phyloP scores from a whole-genome alignment of 768 basidiomycete genomes.

The Neoboletus subvelutipes region DNA sequence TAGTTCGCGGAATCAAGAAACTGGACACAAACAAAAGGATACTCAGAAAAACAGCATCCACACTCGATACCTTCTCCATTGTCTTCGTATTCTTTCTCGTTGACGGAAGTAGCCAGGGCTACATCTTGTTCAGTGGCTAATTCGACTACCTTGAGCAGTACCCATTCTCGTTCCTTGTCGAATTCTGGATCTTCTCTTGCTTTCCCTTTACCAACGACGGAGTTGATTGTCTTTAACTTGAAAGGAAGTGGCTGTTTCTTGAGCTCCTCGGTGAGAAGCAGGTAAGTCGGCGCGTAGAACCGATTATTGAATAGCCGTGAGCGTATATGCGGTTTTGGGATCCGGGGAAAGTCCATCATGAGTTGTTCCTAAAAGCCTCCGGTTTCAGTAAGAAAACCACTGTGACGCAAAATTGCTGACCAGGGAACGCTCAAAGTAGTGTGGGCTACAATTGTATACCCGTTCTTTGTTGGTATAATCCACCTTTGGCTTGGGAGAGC shows the following conservation, averaged over 20 bases:
- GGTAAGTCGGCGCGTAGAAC: conserved; percentile 68
- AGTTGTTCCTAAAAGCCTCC: conserved; percentile 46
- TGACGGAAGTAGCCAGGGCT: conserved; percentile 32
- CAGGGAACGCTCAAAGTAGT: conserved; percentile 53
- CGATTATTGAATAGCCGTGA: conserved; percentile 35
- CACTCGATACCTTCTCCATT: conserved; percentile 73
- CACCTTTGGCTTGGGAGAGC: conserved; percentile 42
- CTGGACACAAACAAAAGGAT: conserved; percentile 58
- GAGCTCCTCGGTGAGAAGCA: conserved; percentile 44
- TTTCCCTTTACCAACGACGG: conserved; percentile 42
- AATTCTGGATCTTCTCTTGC: conserved; percentile 46
- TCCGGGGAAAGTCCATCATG: conserved; percentile 53
- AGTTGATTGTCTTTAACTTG: conserved; percentile 35
- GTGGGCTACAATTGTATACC: conserved; percentile 37
- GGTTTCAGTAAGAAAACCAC: neutral
- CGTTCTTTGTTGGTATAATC: conserved; percentile 57
- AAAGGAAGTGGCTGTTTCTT: conserved; percentile 36
- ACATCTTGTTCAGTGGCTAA: conserved; percentile 27
- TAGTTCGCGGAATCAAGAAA: neutral
- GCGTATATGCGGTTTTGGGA: conserved; percentile 57
- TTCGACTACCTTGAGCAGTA: conserved; percentile 37
- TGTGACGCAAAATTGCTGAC: conserved; percentile 32
- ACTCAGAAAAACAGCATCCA: conserved; percentile 79
- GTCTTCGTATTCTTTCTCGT: conserved; percentile 46
- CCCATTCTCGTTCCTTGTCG: conserved; percentile 45